Evolutionary conservation across 139 green algal genomes (phyloP), one percentile per base, ranked within the genome.

Genomic region (Coelastrella sp.): DNA sequence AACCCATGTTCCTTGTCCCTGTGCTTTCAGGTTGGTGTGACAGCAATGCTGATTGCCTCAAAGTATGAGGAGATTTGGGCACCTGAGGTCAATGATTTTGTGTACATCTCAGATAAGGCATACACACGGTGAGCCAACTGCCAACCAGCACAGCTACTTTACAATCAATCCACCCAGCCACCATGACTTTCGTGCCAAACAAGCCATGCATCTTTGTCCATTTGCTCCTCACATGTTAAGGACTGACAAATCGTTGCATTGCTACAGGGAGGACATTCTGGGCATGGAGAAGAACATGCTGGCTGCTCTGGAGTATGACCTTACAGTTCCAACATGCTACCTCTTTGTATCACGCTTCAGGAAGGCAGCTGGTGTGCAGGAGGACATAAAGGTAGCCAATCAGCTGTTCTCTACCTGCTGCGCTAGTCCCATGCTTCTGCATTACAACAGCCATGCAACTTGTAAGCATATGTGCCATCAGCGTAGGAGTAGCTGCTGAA

Each of bases 1-100:
- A n/a, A n/a, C n/a, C n/a, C n/a, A n/a, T n/a, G n/a, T n/a, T n/a
- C n/a, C n/a, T n/a, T n/a, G n/a, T n/a, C n/a, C n/a, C 63, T 78
- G 25, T 79, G 27, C 27, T 19, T 43, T 32, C 86, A 90, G 86
- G 90, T 95, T 15, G 96, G 96, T 53, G 92, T 98, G 21, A 98
- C 96, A 2, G 93, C 95, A 71, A 98, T 98, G 94, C 91, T 98
- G 34, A 88, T 98, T 27, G 96, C 96, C 25, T 95, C 92, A 64
- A 98, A 98, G 91, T 98, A 98, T 64, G 96, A 98, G 90, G 96
- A 98, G 87, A 98, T 98, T 86, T 98, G 95, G 95, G 95, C 96
- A 19, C 96, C 94, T 11, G 95, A 98, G 86, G 94, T 98, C 25
- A 63, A 60, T 21, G 96, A 98, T 89, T 98, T 98, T 88, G 95